Evolutionary conservation across 2,329 filamentous ascomycete genomes (phyloP), one percentile per base, ranked within the genome.

Genomic region (Penicillium brevicompactum): DNA sequence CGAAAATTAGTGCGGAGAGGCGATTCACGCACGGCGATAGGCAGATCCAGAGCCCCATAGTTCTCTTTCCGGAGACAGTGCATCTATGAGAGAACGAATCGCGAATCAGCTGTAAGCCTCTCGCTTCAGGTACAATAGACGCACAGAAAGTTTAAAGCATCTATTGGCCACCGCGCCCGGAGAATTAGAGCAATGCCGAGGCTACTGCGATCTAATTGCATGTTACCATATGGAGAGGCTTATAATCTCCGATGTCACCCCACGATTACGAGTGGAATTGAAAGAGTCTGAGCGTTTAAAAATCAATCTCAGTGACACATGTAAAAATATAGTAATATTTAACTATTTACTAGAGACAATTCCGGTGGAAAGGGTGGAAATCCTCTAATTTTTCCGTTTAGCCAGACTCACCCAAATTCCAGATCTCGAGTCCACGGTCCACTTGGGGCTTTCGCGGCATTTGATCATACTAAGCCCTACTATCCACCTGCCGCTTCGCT

Each of bases 11-110:
- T 58, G 55, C 37, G 52, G 40, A 53, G 18, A 49, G 38, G 43
- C 42, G 44, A 47, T 31, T 45, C 10, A 40, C 52, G 24, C 24
- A 44, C 44, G 44, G 16, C 51, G 41, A 66, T 66, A 67, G 59
- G 64, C 47, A 61, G 60, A 61, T 59, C 52, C 53, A 56, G 27
- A 45, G 59, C 58, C 59, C 60, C 60, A 55, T 59, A 55, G 61
- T 62, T 64, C 59, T 54, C 52, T 47, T 42, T 48, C 53, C 13
- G 32, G 11, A 5, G 34, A n/a, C n/a, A 14, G 13, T n/a, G 34
- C 13, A 37, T n/a, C 13, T n/a, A n/a, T 14, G 14, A n/a, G 13
- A 37, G 13, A n/a, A n/a, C 34, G n/a, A 37, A 37, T n/a, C 34
- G 34, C 13, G 10, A 16, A 40, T 41, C 4, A 11, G 7, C 16